These are phyloP conservation scores for Asclepias syriaca DNA, from an alignment of 257 asterid species.

Conservation along the genomic window DNA sequence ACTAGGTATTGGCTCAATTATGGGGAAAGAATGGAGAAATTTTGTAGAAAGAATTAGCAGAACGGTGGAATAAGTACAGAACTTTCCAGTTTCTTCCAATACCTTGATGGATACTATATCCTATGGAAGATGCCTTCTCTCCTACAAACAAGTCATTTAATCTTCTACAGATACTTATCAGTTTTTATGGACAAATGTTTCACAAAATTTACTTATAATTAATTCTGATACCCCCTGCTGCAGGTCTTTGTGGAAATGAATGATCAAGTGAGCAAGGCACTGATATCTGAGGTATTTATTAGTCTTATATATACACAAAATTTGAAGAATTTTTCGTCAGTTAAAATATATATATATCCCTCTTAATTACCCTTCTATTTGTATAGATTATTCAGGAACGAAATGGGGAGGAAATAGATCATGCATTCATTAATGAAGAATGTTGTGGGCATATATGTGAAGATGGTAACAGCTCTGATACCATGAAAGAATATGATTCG, in stretches of 20 bases:
- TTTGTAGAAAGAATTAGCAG: conserved; percentile 25
- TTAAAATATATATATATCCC: no score
- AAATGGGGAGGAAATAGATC: conserved; percentile 26
- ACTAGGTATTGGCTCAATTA: conserved; percentile 28
- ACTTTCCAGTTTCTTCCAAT: conserved; percentile 23
- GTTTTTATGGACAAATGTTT: no score
- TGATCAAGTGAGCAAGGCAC: conserved; percentile 31
- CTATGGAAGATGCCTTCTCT: conserved; percentile 17
- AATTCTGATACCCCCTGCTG: neutral
- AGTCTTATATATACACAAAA: neutral
- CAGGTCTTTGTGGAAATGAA: conserved; percentile 37
- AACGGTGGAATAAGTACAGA: conserved; percentile 32
- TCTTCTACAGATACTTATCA: conserved; percentile 14
- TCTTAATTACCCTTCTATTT: no score
- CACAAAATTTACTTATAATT: neutral
- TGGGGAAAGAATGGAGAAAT: conserved; percentile 21
- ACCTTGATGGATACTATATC: conserved; percentile 26
- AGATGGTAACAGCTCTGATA: conserved; percentile 9
- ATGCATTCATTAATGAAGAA: no score
- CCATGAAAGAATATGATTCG: no score
- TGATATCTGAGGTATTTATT: conserved; percentile 36
- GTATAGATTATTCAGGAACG: conserved; percentile 36
- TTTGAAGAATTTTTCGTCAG: no score
- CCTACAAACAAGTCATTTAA: conserved; percentile 24
- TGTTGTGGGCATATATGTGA: conserved; percentile 32